Percentiles rank a stretch among this genome's conserved stretches.
Conservation (phyloP, 345 rosid genomes). For the Eucalyptus pumila region DNA sequence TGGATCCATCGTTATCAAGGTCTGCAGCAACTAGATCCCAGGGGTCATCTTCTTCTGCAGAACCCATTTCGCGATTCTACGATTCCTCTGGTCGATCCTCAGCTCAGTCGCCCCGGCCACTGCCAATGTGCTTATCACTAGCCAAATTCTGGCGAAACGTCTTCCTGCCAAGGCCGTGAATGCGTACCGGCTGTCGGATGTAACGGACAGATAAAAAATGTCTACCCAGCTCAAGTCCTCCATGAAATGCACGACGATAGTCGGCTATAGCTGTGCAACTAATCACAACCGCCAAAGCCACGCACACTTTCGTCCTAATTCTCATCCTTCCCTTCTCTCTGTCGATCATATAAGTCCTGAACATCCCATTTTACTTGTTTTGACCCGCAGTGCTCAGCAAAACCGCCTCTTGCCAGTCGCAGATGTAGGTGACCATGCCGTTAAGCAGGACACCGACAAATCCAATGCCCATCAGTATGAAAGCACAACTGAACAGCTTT, state of each 20-base stretch:
- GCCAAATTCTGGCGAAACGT: conserved; percentile 56
- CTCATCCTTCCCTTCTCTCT: conserved; percentile 61
- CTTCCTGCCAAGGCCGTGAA: conserved; percentile 32
- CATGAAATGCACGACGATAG: conserved; percentile 20
- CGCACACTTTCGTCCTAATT: conserved; percentile 34
- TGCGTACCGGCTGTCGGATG: conserved; percentile 52
- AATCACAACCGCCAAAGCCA: conserved; percentile 40
- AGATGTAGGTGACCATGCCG: conserved; percentile 49
- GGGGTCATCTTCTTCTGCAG: conserved; percentile 53
- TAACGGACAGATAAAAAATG: conserved; percentile 49
- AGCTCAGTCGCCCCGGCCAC: conserved; percentile 57
- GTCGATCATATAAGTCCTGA: conserved; percentile 36
- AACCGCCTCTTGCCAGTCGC: conserved; percentile 46
- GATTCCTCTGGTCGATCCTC: conserved; percentile 44
- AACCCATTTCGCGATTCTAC: conserved; percentile 48
- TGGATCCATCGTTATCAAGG: conserved; percentile 52
- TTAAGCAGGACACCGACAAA: conserved; percentile 40
- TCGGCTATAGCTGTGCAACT: conserved; percentile 36
- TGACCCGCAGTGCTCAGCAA: conserved; percentile 40
- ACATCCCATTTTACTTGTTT: conserved; percentile 26
- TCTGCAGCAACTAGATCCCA: conserved; percentile 66
- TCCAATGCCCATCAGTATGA: conserved; percentile 49
- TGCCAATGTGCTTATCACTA: conserved; percentile 42
- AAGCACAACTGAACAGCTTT: conserved; percentile 43
- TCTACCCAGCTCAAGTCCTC: conserved; percentile 45